Percentiles rank a stretch among this genome's conserved stretches.
Evolutionary conservation across 306 rosid species (phyloP).

Genomic region (Begonia loranthoides): DNA sequence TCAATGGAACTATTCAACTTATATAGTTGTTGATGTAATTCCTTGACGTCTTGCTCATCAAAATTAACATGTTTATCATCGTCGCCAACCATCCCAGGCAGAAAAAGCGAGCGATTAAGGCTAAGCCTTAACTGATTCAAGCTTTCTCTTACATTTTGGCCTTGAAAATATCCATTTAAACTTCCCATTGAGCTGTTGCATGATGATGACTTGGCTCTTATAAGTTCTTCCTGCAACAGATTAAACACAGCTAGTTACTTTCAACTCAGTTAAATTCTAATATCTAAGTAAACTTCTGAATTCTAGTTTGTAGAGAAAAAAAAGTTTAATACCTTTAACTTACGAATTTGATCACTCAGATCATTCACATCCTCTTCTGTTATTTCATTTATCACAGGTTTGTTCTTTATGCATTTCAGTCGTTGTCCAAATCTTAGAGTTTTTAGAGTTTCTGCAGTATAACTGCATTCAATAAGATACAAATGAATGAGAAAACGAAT

Average conservation of each 20-base stretch:
- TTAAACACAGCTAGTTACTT: background rate
- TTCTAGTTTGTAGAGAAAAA: background rate
- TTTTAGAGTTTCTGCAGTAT: conserved; percentile 42
- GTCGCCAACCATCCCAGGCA: conserved; percentile 43
- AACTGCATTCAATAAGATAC: conserved; percentile 39
- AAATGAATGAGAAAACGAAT: background rate
- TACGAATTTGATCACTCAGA: conserved; percentile 87
- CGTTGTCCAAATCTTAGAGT: conserved; percentile 87
- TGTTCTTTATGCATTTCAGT: conserved; percentile 51
- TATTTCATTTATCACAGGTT: conserved; percentile 76
- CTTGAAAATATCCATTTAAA: conserved; percentile 46
- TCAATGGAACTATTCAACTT: conserved; percentile 43
- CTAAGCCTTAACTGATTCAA: conserved; percentile 70
- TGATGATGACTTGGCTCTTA: conserved; percentile 50
- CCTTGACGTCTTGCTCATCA: conserved; percentile 56
- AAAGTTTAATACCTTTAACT: conserved; percentile 49
- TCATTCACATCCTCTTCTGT: conserved; percentile 78
- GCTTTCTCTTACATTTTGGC: conserved; percentile 67
- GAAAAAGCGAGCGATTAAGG: conserved; percentile 72
- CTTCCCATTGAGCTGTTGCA: conserved; percentile 24
- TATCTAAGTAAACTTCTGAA: conserved; percentile 2
- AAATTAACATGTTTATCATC: conserved; percentile 45
- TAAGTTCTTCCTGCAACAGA: conserved; percentile 74
- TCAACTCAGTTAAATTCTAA: conserved; percentile 6
- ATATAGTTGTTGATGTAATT: conserved; percentile 52